phyloP scores from a whole-genome alignment of 1,139 yeast genomes.

The Hansenula anomala region DNA sequence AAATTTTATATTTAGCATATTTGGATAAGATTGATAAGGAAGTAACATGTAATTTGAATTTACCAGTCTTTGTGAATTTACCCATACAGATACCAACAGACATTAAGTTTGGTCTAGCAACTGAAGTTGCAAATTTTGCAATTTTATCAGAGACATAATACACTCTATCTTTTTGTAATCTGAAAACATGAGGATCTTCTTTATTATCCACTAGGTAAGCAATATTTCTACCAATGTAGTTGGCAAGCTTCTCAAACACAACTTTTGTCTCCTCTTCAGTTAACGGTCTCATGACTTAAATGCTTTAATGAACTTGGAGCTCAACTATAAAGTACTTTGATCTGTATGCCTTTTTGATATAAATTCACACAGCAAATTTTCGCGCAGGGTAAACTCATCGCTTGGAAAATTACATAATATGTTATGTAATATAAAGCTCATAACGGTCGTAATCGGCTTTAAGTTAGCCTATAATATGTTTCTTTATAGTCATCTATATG shows the following conservation, averaged over 20 bases:
- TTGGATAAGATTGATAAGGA: slow-evolving; percentile 76
- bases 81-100: slow-evolving; percentile 92
- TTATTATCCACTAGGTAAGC: slow-evolving; percentile 82
- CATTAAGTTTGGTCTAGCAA: slow-evolving; percentile 85
- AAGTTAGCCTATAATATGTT: too few relatives aligned
- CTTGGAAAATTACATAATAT: too few relatives aligned
- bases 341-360: too few relatives aligned
- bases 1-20: slow-evolving; percentile 87
- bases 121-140: slow-evolving; percentile 85
- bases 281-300: slow-evolving; percentile 67
- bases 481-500: too few relatives aligned
- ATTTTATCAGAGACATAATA: slow-evolving; percentile 83
- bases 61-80: slow-evolving; percentile 95
- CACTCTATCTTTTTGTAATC: slow-evolving; percentile 94
- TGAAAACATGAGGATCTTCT: slow-evolving; percentile 89
- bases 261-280: slow-evolving; percentile 97
- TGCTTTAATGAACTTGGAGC: too few relatives aligned
- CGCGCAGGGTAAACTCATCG: slow-evolving; percentile 3
- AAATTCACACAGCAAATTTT: not conserved
- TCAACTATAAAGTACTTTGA: too few relatives aligned
- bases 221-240: slow-evolving; percentile 92
- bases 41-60: slow-evolving; percentile 93
- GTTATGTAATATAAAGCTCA: too few relatives aligned
- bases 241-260: slow-evolving; percentile 93
- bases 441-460: too few relatives aligned